Conservation (phyloP, 2,329 filamentous ascomycete genomes). For the Phymatotrichopsis omnivora region DNA sequence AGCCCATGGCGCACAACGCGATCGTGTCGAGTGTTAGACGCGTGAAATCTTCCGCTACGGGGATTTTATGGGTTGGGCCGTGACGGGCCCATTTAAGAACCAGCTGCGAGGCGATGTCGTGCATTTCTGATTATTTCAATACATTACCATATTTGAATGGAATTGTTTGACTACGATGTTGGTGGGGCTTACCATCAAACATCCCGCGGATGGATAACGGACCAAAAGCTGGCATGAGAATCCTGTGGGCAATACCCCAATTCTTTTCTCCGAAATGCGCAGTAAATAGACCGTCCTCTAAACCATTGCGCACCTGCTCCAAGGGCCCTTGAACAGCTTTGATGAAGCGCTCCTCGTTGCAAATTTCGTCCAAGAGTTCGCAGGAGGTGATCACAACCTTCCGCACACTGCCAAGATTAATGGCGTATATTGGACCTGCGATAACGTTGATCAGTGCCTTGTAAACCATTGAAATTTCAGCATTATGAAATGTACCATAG, state of each 20-base stretch:
- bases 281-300: conserved; percentile 58
- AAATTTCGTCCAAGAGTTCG: conserved; percentile 52
- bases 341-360: conserved; percentile 55
- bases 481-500: conserved; percentile 45
- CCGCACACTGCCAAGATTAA: conserved; percentile 43
- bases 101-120: conserved; percentile 56
- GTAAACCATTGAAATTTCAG: not conserved
- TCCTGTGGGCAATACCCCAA: conserved; percentile 57
- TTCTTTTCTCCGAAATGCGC: conserved; percentile 43
- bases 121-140: conserved; percentile 52
- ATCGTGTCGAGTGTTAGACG: conserved; percentile 64
- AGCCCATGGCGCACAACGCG: conserved; percentile 40
- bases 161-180: not conserved
- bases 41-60: conserved; percentile 57
- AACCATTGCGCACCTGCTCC: conserved; percentile 47
- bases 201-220: conserved; percentile 57
- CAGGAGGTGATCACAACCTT: conserved; percentile 45
- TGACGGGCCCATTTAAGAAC: conserved; percentile 56
- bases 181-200: conserved; percentile 47
- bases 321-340: conserved; percentile 48
- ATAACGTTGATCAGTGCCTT: conserved; percentile 27
- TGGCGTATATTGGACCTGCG: conserved; percentile 50
- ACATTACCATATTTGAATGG: too few species aligned
- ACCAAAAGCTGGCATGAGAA: conserved; percentile 59
- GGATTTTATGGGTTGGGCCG: conserved; percentile 48